Evolutionary conservation across 192 early-diverging fungal genomes (phyloP).

Genomic region (Coemansia sp.): DNA sequence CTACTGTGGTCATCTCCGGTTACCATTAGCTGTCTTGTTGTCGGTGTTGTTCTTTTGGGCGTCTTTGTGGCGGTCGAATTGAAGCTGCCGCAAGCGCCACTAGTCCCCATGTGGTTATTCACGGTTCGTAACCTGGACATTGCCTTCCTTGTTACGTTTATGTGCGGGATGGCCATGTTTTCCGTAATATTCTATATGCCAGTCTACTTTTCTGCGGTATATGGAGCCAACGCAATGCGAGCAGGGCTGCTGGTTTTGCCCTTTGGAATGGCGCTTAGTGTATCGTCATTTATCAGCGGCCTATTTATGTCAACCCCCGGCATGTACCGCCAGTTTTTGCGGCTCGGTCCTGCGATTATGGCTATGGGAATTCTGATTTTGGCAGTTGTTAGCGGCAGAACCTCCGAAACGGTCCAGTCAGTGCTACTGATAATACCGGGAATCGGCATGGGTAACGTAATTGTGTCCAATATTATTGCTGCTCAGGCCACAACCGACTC

Average conservation of each 20-base stretch:
- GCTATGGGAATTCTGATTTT: constrained; percentile 63
- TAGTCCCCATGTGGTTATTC: constrained; percentile 71
- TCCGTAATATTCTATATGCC: constrained; percentile 64
- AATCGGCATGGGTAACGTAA: constrained; percentile 69
- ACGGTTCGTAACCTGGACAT: constrained; percentile 53
- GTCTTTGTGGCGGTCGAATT: constrained; percentile 67
- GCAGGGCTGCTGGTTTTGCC: constrained; percentile 83
- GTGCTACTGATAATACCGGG: constrained; percentile 70
- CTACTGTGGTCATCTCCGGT: constrained; percentile 57
- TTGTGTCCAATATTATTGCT: constrained; percentile 73
- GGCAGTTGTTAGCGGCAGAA: constrained; percentile 55
- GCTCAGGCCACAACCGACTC: constrained; percentile 66
- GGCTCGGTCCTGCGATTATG: constrained; percentile 64
- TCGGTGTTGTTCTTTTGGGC: constrained; percentile 35
- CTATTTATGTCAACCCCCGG: constrained; percentile 61
- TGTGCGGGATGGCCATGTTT: constrained; percentile 54
- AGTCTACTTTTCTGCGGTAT: constrained; percentile 70
- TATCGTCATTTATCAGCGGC: constrained; percentile 69
- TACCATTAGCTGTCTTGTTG: constrained; percentile 52
- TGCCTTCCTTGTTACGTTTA: constrained; percentile 34
- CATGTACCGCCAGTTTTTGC: constrained; percentile 64
- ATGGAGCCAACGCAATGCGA: constrained; percentile 66
- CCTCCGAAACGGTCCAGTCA: constrained; percentile 52
- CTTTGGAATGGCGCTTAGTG: constrained; percentile 67
- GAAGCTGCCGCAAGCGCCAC: constrained; percentile 43